Evolutionary conservation across 495 filamentous ascomycete species (phyloP), one percentile per base, ranked within the genome.

Genomic region (Tuber brumale): DNA sequence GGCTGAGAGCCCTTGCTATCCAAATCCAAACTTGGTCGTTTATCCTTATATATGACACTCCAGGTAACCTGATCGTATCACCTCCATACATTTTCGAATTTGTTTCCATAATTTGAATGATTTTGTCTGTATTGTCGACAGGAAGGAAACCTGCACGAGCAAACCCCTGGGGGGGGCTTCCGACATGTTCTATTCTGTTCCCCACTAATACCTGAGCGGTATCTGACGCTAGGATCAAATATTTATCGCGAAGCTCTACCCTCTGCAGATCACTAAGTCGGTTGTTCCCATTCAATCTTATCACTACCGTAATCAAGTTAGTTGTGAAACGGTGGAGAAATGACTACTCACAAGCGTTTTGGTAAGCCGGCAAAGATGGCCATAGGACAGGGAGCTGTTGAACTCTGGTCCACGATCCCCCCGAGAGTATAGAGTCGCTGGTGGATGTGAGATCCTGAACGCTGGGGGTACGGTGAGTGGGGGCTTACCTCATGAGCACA

Each of bases 401-500:
- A 31, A 5, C 57, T 16, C 10, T 61, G 8, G 27, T 18, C 57
- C 57, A 61, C 16, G 57, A 31, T 12, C 57, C 57, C 57, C 23
- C 57, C 23, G 2, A 14, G 12, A 61, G 57, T n/a, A 31, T 16
- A 14, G 57, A 61, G 57, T 61, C 57, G 9, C 57, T 61, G 16
- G 31, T 61, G 27, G 27, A 31, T 12, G n/a, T 61, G n/a, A 61
- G 57, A n/a, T 31, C 12, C n/a, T 61, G n/a, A 31, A 10, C n/a
- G 57, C 10, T 31, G n/a, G n/a, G 57, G 57, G 14, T 10, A 31
- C n/a, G 23, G 23, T 31, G 12, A 16, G 27, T 61, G 10, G 57
- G 19, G n/a, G 19, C 9, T n/a, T 48, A 80, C 78, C 78, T 80
- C 43, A 79, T 76, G 39, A 80, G 70, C 18, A 80, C 43, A 14